Conservation (phyloP, 176 grass and related monocot species). For the Canna indica region DNA sequence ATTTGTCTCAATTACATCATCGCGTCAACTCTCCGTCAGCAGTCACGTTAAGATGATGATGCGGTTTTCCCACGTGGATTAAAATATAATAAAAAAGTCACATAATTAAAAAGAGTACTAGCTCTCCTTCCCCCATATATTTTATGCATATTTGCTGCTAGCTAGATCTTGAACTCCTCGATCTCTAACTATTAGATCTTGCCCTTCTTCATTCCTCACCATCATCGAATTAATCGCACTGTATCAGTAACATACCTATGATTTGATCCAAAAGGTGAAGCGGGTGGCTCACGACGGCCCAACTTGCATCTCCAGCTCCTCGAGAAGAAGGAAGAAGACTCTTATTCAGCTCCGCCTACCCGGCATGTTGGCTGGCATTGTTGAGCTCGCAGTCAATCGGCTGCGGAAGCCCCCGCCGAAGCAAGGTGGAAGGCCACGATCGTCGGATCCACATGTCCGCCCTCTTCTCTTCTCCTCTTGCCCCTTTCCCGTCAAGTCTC, state of each 20-base stretch:
- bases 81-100: too few relatives aligned
- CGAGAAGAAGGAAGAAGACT: constrained; percentile 26
- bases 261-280: neutral
- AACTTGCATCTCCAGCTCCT: constrained; percentile 26
- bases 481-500: too few relatives aligned
- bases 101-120: constrained; percentile 2
- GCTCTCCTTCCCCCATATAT: neutral
- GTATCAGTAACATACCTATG: neutral
- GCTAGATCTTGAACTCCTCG: too few relatives aligned
- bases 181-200: too few relatives aligned
- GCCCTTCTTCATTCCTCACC: too few relatives aligned
- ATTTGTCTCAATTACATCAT: too few relatives aligned
- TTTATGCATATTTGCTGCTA: neutral
- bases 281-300: constrained; percentile 4
- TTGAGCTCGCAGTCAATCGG: neutral
- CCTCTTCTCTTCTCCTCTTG: too few relatives aligned
- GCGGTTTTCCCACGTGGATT: too few relatives aligned
- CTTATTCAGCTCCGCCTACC: constrained; percentile 14
- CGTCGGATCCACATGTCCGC: constrained; percentile 28
- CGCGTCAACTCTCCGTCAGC: too few relatives aligned
- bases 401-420: constrained; percentile 12
- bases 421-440: constrained; percentile 25
- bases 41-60: too few relatives aligned
- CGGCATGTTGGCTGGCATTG: neutral
- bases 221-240: too few relatives aligned